These are phyloP conservation scores for Selenicereus undatus DNA, from an alignment of 148 eudicot species.

Conservation along the genomic window DNA sequence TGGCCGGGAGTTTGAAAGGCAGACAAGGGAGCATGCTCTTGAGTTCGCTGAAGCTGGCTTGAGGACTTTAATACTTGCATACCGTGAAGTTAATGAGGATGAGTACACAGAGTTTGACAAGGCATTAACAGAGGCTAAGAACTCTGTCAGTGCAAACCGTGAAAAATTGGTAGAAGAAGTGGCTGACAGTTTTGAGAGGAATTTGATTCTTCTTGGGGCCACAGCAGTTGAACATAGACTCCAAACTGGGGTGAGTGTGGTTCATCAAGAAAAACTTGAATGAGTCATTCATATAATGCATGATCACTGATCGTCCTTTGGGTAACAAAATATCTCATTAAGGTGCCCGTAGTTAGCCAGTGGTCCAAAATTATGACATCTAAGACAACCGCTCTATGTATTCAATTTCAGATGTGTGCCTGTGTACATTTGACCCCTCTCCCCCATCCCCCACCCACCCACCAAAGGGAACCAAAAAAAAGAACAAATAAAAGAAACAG, in stretches of 20 bases:
- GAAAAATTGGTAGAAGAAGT: conserved; percentile 50
- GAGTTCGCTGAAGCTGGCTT: conserved; percentile 63
- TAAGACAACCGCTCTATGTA: too few relatives aligned
- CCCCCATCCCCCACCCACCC: too few relatives aligned
- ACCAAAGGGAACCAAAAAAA: too few relatives aligned
- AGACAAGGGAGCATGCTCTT: conserved; percentile 50
- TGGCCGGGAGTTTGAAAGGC: conserved; percentile 43
- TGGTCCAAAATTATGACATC: too few relatives aligned
- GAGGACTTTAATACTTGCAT: conserved; percentile 61
- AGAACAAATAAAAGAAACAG: too few relatives aligned
- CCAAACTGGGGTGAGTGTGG: conserved; percentile 50
- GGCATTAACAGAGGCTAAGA: conserved; percentile 45
- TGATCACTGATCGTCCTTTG: too few relatives aligned
- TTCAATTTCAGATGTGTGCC: too few relatives aligned
- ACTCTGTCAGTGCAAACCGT: conserved; percentile 38
- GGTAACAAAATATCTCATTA: too few relatives aligned
- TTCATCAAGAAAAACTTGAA: neutral
- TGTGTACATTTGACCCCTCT: too few relatives aligned
- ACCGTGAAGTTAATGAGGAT: conserved; percentile 44
- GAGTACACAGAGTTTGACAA: conserved; percentile 41
- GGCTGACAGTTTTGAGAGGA: conserved; percentile 49
- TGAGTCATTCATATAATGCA: neutral
- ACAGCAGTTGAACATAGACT: conserved; percentile 78
- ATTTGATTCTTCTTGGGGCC: conserved; percentile 61
- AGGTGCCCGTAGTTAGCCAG: too few relatives aligned